phyloP scores from a whole-genome alignment of 805 yeast species.

The Saccharomycopsis javanensis region DNA sequence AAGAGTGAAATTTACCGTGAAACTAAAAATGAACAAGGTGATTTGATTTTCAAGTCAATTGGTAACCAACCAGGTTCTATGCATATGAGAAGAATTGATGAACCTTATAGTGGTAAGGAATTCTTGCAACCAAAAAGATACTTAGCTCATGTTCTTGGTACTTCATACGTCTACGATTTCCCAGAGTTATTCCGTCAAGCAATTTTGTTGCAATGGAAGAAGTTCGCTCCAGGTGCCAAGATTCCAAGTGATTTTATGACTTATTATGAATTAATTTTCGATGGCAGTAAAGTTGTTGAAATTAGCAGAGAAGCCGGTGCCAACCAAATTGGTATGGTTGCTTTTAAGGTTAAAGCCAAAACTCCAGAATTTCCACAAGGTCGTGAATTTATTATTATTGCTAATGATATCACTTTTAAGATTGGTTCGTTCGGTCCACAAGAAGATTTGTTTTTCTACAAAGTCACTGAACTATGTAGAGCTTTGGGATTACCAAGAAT shows the following conservation, averaged over 20 bases:
- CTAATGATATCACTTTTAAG: conserved; percentile 95
- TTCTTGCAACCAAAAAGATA: conserved; percentile 98
- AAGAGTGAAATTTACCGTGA: conserved; percentile 92
- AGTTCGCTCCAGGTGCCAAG: conserved; percentile 42
- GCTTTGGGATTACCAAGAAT: conserved; percentile 89
- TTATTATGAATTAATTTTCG: conserved; percentile 72
- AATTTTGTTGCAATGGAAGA: conserved; percentile 74
- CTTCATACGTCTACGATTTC: conserved; percentile 97
- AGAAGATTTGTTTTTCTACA: conserved; percentile 86
- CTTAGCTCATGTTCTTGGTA: conserved; percentile 96
- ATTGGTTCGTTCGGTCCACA: conserved; percentile 98
- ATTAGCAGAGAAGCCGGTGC: conserved; percentile 95
- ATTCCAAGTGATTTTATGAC: conserved; percentile 71
- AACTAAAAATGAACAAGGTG: conserved; percentile 83
- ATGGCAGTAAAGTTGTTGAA: conserved; percentile 74
- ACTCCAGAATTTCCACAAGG: conserved; percentile 98
- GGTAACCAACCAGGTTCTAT: conserved; percentile 85
- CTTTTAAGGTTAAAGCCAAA: conserved; percentile 80
- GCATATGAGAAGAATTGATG: conserved; percentile 93
- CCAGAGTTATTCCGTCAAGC: conserved; percentile 98
- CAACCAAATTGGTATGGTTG: conserved; percentile 95
- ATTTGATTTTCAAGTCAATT: conserved; percentile 94
- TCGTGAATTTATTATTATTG: conserved; percentile 84
- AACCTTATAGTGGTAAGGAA: conserved; percentile 97
- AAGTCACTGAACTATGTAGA: conserved; percentile 88